Percentiles rank a stretch among this genome's conserved stretches.
phyloP scores from a whole-genome alignment of 768 basidiomycete genomes.

The Collybiopsis luxurians region DNA sequence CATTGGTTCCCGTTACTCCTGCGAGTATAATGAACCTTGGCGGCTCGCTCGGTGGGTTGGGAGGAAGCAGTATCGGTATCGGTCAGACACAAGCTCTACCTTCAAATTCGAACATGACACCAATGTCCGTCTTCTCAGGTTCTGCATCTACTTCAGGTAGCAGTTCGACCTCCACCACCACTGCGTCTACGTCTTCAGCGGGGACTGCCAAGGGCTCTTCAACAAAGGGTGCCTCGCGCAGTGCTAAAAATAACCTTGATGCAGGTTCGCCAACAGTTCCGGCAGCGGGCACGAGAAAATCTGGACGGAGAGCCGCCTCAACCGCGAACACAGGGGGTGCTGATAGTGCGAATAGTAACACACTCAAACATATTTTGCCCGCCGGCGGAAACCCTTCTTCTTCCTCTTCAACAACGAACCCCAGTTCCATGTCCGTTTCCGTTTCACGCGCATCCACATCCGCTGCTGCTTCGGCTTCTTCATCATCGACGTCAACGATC shows the following conservation, averaged over 20 bases:
- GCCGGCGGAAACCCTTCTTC: slow-evolving; percentile 19
- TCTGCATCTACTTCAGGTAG: not conserved
- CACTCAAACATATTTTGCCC: slow-evolving; percentile 71
- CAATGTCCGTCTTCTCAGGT: not conserved
- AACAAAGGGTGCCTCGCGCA: not conserved
- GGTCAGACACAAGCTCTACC: not conserved
- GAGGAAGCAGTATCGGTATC: slow-evolving; percentile 20
- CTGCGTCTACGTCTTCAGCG: not conserved
- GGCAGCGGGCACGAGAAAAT: slow-evolving; percentile 22
- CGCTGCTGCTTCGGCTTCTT: not conserved
- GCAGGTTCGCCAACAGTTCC: slow-evolving; percentile 12
- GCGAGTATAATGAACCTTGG: slow-evolving; percentile 92
- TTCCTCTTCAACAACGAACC: slow-evolving; percentile 11
- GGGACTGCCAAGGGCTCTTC: not conserved
- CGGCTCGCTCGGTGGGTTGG: slow-evolving; percentile 36
- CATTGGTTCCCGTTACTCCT: slow-evolving; percentile 79
- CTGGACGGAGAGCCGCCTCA: slow-evolving; percentile 23
- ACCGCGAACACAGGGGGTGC: slow-evolving; percentile 15
- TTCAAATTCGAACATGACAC: not conserved
- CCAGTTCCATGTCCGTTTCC: not conserved
- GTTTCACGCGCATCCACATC: not conserved
- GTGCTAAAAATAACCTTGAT: not conserved
- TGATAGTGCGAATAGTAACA: slow-evolving; percentile 45
- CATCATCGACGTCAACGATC: slow-evolving; percentile 9
- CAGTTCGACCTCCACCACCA: not conserved